phyloP scores from a whole-genome alignment of 2,329 filamentous ascomycete species.

The Alternaria postmessia region DNA sequence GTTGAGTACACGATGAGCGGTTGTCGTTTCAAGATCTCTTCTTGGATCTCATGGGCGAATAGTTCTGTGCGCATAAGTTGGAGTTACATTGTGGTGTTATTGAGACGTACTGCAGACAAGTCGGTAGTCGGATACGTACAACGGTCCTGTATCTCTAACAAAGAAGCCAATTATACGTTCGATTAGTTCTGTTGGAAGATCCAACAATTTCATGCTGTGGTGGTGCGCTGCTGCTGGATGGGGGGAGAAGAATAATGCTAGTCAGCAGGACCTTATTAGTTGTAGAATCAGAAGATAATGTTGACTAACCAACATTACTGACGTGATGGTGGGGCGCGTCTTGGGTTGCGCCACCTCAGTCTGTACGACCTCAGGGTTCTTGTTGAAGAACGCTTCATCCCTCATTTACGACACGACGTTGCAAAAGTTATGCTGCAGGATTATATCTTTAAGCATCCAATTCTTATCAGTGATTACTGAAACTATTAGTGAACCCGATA shows the following conservation, averaged over 20 bases:
- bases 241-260: background rate
- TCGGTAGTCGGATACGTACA: constrained; percentile 2
- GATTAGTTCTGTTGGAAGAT: constrained; percentile 1
- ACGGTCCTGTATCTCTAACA: background rate
- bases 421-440: too few relatives aligned
- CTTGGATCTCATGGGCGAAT: constrained; percentile 9
- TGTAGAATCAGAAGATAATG: background rate
- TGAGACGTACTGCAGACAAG: constrained; percentile 6
- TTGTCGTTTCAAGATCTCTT: constrained; percentile 2
- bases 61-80: background rate
- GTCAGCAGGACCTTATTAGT: background rate
- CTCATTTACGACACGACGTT: background rate
- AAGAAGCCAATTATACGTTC: background rate
- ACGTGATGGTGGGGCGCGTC: background rate
- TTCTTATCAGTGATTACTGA: background rate
- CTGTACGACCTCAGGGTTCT: too few relatives aligned
- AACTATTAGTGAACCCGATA: background rate
- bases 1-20: constrained; percentile 2
- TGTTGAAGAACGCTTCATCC: background rate
- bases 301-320: background rate
- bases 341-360: background rate
- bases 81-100: background rate
- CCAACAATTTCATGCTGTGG: background rate
- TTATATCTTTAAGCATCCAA: too few relatives aligned
- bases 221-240: background rate